Evolutionary conservation across 768 basidiomycete species (phyloP), one percentile per base, ranked within the genome.

Genomic region (Boletus rex-veris): DNA sequence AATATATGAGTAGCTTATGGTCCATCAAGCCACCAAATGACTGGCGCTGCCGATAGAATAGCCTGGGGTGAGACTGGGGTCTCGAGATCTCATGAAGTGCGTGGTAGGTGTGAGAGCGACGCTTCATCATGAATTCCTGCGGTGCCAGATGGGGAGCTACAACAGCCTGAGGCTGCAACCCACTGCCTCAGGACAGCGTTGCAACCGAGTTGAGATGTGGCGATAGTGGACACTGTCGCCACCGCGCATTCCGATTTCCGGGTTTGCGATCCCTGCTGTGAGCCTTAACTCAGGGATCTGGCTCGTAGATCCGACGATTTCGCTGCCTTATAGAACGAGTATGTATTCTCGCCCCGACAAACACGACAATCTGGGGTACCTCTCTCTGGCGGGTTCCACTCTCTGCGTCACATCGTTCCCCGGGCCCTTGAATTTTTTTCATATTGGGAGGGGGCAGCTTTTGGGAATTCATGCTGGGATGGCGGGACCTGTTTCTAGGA

Each of bases 1-100:
- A 30, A 18, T 38, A 18, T 39, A 57, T 55, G 58, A 59, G 54
- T 10, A 24, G 52, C 33, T 47, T 46, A 60, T 51, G 40, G 36
- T 11, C 18, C 61, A 64, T 64, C 64, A 65, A 65, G 66, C 66
- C 66, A 59, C 63, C 31, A 67, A 67, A 67, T 66, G 53, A 66
- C 48, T 42, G 47, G 64, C 57, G 57, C 49, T 50, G 30, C 55
- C 55, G 51, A 48, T 31, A 21, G 19, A 28, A 47, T 21, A 45
- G 36, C 8, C 38, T 5, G 43, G 47, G n/a, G n/a, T n/a, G n/a
- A n/a, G n/a, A n/a, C n/a, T n/a, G n/a, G n/a, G 28, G 46, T 47
- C 47, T 19, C 35, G 12, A 43, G 54, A 37, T 58, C 47, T 40
- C 33, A 46, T 40, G 37, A 46, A n/a, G 28, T 37, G 21, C 31